Conservation (phyloP, 306 rosid species). For the Fagus sylvatica region DNA sequence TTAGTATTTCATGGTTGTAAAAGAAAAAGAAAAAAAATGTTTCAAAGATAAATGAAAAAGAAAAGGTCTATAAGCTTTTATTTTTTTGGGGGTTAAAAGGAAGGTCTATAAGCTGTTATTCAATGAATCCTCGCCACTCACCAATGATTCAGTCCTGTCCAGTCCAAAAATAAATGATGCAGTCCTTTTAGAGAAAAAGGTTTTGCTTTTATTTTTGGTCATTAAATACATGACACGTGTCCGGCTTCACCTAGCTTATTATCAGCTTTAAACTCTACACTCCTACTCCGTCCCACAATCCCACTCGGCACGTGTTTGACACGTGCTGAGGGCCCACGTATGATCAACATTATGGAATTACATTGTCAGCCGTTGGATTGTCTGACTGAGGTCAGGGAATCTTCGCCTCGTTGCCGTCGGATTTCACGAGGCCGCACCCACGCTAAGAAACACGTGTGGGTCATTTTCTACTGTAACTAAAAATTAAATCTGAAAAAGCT, state of each 20-base stretch:
- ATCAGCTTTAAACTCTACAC: too few relatives aligned
- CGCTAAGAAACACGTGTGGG: slow-evolving; percentile 3
- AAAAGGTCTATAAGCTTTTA: too few relatives aligned
- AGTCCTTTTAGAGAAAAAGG: background rate
- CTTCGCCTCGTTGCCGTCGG: background rate
- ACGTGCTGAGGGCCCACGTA: background rate
- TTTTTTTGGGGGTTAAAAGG: too few relatives aligned
- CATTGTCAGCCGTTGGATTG: background rate
- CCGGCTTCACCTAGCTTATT: too few relatives aligned
- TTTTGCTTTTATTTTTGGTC: background rate
- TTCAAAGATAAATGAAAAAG: background rate
- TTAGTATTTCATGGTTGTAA: background rate
- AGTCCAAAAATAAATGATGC: background rate
- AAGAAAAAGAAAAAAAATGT: background rate
- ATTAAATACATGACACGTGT: background rate
- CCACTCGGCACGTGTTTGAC: background rate
- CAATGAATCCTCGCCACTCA: background rate
- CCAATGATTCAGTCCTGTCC: background rate
- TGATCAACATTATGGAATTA: background rate
- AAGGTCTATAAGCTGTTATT: background rate
- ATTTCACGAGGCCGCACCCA: background rate
- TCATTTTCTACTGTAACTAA: background rate
- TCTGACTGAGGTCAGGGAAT: background rate
- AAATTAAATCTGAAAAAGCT: background rate
- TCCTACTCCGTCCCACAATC: too few relatives aligned